phyloP scores from a whole-genome alignment of 129 eudicot genomes.

The Dittrichia graveolens region DNA sequence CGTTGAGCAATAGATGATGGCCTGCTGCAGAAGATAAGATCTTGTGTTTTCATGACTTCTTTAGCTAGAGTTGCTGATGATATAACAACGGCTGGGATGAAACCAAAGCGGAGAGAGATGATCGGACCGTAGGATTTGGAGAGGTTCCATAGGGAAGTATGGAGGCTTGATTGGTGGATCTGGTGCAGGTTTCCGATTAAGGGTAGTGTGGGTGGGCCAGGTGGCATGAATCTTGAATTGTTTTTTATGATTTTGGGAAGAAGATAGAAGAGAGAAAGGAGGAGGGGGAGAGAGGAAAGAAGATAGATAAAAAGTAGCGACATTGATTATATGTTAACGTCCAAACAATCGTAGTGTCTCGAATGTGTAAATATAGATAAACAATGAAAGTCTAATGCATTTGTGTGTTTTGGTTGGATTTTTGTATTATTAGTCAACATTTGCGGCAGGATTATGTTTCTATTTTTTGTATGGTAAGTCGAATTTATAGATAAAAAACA shows the following conservation, averaged over 20 bases:
- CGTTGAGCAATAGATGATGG: constrained; percentile 8
- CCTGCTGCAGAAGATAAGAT: constrained; percentile 23
- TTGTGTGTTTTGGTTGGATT: no score
- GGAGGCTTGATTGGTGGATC: constrained; percentile 22
- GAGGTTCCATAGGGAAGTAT: constrained; percentile 29
- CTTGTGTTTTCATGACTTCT: constrained; percentile 30
- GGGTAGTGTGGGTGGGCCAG: constrained; percentile 34
- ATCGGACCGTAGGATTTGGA: constrained; percentile 34
- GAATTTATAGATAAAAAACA: no score
- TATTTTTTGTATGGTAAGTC: no score
- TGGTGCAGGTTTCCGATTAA: constrained; percentile 40
- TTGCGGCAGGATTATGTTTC: no score
- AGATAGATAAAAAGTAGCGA: neutral
- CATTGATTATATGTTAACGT: constrained; percentile 18
- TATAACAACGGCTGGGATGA: constrained; percentile 23
- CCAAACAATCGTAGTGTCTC: neutral
- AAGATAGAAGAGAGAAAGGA: constrained; percentile 19
- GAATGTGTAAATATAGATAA: no score
- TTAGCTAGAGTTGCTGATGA: constrained; percentile 27
- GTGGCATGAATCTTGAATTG: constrained; percentile 24
- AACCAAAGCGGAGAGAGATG: constrained; percentile 19
- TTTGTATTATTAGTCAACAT: no score
- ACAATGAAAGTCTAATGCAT: no score
- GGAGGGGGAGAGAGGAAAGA: constrained; percentile 19
- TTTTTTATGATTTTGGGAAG: constrained; percentile 20